These are phyloP conservation scores for Solanum virginianum DNA, from an alignment of 257 asterid species.

Conservation along the genomic window DNA sequence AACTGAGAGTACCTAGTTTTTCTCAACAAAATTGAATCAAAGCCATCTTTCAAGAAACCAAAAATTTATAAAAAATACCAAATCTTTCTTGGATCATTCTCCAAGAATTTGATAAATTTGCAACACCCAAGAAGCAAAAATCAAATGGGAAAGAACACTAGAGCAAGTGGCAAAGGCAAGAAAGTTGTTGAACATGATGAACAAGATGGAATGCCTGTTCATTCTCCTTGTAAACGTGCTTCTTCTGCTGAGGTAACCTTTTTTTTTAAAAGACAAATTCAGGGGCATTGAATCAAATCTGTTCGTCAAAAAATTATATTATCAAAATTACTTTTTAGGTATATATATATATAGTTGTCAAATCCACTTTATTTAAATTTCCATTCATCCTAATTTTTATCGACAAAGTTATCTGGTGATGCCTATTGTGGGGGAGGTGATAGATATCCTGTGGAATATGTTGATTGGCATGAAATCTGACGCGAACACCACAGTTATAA, in stretches of 20 bases:
- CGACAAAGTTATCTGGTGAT: background rate
- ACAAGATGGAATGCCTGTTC: conserved; percentile 78
- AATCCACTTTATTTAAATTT: no score
- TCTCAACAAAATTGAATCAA: background rate
- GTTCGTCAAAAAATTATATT: background rate
- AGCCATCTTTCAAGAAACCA: background rate
- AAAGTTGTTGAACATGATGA: conserved; percentile 32
- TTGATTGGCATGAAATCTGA: background rate
- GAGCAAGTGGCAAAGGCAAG: conserved; percentile 4
- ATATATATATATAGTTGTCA: background rate
- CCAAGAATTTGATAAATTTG: no score
- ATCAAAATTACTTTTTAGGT: background rate
- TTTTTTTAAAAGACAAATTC: no score
- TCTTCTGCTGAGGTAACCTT: conserved; percentile 44
- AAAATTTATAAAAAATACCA: background rate
- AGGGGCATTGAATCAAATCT: background rate
- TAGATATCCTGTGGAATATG: background rate
- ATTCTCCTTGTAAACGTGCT: conserved; percentile 78
- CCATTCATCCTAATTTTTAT: no score
- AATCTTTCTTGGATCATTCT: no score
- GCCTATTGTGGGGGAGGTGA: background rate
- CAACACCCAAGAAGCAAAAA: background rate
- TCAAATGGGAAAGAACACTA: background rate
- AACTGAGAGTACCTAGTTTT: background rate
- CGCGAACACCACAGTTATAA: no score